Evolutionary conservation across 108 stramenopile genomes (phyloP).

Genomic region (Conticribra guillardii): DNA sequence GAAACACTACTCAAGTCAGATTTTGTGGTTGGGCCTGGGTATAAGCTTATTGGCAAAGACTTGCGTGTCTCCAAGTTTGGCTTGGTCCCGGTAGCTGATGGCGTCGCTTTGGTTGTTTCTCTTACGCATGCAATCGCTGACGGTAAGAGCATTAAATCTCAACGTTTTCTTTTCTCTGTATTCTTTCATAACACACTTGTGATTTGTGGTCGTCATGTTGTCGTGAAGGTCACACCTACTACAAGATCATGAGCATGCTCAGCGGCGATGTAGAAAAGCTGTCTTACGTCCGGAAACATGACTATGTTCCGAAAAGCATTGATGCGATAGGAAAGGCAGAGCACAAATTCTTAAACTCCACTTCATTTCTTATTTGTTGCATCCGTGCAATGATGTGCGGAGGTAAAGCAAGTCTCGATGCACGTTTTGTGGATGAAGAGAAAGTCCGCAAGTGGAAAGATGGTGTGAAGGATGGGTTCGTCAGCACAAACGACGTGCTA

Average conservation of each 20-base stretch:
- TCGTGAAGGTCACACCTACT: constrained; percentile 27
- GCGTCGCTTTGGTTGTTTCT: constrained; percentile 21
- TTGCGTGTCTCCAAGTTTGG: constrained; percentile 18
- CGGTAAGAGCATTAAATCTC: no score
- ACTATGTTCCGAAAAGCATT: constrained; percentile 19
- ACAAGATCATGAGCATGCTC: constrained; percentile 35
- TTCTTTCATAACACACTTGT: no score
- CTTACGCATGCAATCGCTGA: constrained; percentile 29
- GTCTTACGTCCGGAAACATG: constrained; percentile 10
- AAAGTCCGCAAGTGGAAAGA: constrained; percentile 7
- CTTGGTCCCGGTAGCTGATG: constrained; percentile 10
- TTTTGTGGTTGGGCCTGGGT: constrained; percentile 15
- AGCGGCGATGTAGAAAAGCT: constrained; percentile 14
- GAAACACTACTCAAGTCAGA: constrained; percentile 8
- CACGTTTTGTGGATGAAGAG: constrained; percentile 13
- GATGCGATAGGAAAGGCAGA: constrained; percentile 20
- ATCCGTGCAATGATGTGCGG: constrained; percentile 21
- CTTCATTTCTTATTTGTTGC: constrained; percentile 9
- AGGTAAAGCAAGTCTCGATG: constrained; percentile 9
- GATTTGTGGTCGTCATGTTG: no score
- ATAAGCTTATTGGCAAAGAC: constrained; percentile 27
- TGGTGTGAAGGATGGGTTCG: constrained; percentile 4
- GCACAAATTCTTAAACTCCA: not conserved
- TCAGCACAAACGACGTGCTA: constrained; percentile 24
- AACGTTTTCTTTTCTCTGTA: no score